A percentile compares a stretch with the other conserved stretches of the same genome.
phyloP scores from a whole-genome alignment of 148 eudicot species.

The Silene conica region DNA sequence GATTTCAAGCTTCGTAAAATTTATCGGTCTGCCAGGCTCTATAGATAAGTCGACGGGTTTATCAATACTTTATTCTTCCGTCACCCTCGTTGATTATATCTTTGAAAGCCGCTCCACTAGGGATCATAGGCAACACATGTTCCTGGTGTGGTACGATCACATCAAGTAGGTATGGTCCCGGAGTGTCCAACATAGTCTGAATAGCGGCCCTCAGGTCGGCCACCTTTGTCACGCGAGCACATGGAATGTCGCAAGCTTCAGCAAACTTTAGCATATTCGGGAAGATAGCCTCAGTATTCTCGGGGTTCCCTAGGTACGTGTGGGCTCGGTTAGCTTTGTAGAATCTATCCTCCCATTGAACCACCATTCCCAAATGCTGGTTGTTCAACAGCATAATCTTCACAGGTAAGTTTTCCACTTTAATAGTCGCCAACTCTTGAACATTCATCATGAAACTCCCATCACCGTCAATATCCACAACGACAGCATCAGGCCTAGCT shows the following conservation, averaged over 20 bases:
- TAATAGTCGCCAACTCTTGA: conserved; percentile 76
- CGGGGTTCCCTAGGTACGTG: conserved; percentile 69
- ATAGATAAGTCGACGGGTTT: too few relatives aligned
- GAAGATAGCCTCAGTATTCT: conserved; percentile 45
- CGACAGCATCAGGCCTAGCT: conserved; percentile 63
- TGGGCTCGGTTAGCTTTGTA: conserved; percentile 79
- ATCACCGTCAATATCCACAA: conserved; percentile 88
- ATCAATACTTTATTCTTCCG: conserved; percentile 56
- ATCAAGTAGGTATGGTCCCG: conserved; percentile 79
- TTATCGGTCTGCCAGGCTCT: too few relatives aligned
- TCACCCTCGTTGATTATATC: conserved; percentile 76
- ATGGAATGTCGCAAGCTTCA: conserved; percentile 62
- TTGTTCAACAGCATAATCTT: conserved; percentile 77
- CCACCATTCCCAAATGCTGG: conserved; percentile 90
- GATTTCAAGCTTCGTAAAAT: too few relatives aligned
- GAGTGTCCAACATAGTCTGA: conserved; percentile 79
- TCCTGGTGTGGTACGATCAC: conserved; percentile 90
- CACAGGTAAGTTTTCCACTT: conserved; percentile 67
- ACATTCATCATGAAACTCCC: conserved; percentile 87
- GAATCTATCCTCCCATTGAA: conserved; percentile 86
- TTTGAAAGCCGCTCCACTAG: conserved; percentile 69
- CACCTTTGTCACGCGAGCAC: conserved; percentile 61
- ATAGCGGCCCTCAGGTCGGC: conserved; percentile 65
- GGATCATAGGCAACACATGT: conserved; percentile 93
- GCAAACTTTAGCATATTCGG: conserved; percentile 79